A percentile compares a stretch with the other conserved stretches of the same genome.
These are phyloP conservation scores for Lactarius quietus DNA, from an alignment of 768 basidiomycete genomes.

Conservation along the genomic window DNA sequence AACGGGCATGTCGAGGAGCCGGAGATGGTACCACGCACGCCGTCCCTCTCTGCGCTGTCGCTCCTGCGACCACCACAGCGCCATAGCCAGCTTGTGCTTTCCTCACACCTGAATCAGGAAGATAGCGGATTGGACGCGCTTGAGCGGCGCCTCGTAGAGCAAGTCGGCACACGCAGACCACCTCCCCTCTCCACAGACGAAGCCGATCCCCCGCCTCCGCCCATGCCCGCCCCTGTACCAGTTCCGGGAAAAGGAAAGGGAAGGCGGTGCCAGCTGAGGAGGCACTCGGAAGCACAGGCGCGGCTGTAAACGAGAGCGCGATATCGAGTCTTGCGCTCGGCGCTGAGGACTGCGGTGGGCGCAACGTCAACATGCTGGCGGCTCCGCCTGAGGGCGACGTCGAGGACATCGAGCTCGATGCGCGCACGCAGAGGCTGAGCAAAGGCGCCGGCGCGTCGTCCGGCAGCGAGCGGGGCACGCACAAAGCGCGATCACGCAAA, in stretches of 20 bases:
- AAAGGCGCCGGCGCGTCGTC: slow-evolving; percentile 16
- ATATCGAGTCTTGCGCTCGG: slow-evolving; percentile 47
- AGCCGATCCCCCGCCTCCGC: no score
- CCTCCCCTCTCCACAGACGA: slow-evolving; percentile 28
- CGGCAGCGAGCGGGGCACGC: slow-evolving; percentile 25
- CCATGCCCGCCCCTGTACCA: slow-evolving; percentile 3
- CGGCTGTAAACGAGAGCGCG: slow-evolving; percentile 41
- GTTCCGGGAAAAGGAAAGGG: slow-evolving; percentile 13
- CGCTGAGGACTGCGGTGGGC: slow-evolving; percentile 27
- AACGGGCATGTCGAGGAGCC: no score
- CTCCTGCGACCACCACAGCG: slow-evolving; percentile 30
- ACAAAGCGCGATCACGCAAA: slow-evolving; percentile 22
- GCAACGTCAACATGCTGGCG: slow-evolving; percentile 32
- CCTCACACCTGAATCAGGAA: background rate
- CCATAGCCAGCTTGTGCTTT: background rate
- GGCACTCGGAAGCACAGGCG: background rate
- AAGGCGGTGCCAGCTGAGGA: background rate
- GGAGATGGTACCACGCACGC: slow-evolving; percentile 23
- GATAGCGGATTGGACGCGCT: slow-evolving; percentile 70
- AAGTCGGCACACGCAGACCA: slow-evolving; percentile 64
- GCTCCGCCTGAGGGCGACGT: background rate
- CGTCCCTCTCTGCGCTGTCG: slow-evolving; percentile 33
- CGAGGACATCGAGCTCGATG: slow-evolving; percentile 13
- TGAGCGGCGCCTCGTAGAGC: slow-evolving; percentile 60
- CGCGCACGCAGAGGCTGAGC: slow-evolving; percentile 22